Conservation (phyloP, 371 early-diverging fungal genomes). For the Rhizopus microsporus region DNA sequence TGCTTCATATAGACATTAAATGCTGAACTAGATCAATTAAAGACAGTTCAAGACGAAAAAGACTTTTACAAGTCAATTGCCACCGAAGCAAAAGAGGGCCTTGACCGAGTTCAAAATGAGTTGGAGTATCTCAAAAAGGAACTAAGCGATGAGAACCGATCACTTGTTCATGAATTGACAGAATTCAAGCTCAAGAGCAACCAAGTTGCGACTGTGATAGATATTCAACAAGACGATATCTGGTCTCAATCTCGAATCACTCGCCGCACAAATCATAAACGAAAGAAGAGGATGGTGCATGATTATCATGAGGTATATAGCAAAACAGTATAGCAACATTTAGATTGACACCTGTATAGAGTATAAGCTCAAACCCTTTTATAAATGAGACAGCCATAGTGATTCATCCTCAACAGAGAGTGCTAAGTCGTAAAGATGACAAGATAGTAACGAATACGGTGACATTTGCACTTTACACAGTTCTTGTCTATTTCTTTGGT, state of each 20-base stretch:
- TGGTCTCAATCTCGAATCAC: conserved; percentile 42
- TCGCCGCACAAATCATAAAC: conserved; percentile 27
- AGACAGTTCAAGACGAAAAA: conserved; percentile 44
- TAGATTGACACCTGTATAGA: background rate
- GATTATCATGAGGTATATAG: conserved; percentile 40
- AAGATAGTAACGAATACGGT: conserved; percentile 51
- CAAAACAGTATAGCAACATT: no score
- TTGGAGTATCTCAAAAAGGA: conserved; percentile 31
- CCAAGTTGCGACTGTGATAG: background rate
- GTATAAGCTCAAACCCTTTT: background rate
- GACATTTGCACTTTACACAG: conserved; percentile 57
- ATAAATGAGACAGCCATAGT: background rate
- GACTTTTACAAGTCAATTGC: conserved; percentile 47
- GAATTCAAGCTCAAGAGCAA: conserved; percentile 26
- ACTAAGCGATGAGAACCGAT: conserved; percentile 34
- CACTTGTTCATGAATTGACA: conserved; percentile 37
- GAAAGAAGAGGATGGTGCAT: conserved; percentile 36
- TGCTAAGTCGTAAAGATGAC: conserved; percentile 32
- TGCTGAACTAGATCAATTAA: conserved; percentile 33
- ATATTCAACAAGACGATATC: conserved; percentile 17
- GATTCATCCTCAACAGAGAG: conserved; percentile 10
- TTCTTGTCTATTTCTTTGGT: conserved; percentile 57
- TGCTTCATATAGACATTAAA: conserved; percentile 28
- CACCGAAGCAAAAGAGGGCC: conserved; percentile 40
- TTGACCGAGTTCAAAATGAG: conserved; percentile 43